Percentiles rank a stretch among this genome's conserved stretches.
Conservation (phyloP, 1,139 yeast genomes). For the Candida sp. region DNA sequence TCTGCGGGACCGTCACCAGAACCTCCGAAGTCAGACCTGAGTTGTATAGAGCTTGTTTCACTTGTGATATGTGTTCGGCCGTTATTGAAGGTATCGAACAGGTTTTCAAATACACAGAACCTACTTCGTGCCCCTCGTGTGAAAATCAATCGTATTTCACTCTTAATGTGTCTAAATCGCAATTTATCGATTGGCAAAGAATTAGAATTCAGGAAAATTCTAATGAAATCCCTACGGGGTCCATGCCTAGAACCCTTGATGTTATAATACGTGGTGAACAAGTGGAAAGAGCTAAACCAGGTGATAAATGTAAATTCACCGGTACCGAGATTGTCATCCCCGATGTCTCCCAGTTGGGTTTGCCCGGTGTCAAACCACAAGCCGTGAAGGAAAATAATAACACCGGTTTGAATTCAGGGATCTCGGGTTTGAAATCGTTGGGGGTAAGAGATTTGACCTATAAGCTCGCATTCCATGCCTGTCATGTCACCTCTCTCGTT, state of each 20-base stretch:
- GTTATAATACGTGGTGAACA: conserved; percentile 91
- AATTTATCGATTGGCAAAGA: conserved; percentile 96
- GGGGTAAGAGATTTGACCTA: conserved; percentile 97
- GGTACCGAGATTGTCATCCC: conserved; percentile 97
- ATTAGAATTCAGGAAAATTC: conserved; percentile 96
- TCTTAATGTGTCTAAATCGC: conserved; percentile 76
- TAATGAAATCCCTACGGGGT: conserved; percentile 95
- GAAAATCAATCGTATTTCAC: conserved; percentile 88
- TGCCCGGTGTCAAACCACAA: conserved; percentile 93
- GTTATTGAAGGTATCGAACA: conserved; percentile 90
- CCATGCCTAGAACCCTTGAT: conserved; percentile 97
- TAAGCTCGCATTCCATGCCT: conserved; percentile 86
- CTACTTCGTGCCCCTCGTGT: conserved; percentile 90
- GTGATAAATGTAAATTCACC: conserved; percentile 92
- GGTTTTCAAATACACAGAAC: conserved; percentile 91
- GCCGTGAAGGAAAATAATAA: conserved; percentile 65
- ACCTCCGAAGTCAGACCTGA: conserved; percentile 98
- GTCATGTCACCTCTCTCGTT: conserved; percentile 69
- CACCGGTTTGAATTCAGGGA: conserved; percentile 69
- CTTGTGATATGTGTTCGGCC: conserved; percentile 88
- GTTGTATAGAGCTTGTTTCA: conserved; percentile 78
- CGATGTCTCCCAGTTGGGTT: conserved; percentile 91
- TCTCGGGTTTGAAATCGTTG: conserved; percentile 76
- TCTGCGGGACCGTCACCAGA: conserved; percentile 95
- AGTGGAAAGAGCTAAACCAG: conserved; percentile 97